Conservation (phyloP, 2,329 filamentous ascomycete genomes). For the Arachnomyces sp. region DNA sequence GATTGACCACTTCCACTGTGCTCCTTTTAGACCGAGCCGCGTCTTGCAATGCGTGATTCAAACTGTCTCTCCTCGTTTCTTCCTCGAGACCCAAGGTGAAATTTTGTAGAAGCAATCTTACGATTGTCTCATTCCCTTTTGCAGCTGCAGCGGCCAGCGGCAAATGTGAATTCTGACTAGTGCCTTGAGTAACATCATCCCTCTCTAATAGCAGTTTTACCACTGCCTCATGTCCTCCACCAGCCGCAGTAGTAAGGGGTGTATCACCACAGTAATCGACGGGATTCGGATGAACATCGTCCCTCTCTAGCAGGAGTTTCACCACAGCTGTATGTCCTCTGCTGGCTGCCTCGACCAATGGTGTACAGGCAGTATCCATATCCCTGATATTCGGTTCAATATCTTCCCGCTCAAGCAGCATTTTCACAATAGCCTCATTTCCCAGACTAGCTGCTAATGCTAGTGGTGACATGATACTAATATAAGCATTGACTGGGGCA, state of each 20-base stretch:
- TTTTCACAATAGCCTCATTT: constrained; percentile 5
- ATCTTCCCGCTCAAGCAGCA: constrained; percentile 5
- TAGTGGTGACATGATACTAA: constrained; percentile 1
- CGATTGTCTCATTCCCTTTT: too few relatives aligned
- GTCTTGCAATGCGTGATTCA: too few relatives aligned
- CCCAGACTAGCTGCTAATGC: constrained; percentile 1
- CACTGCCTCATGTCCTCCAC: not conserved
- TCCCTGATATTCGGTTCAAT: constrained; percentile 3
- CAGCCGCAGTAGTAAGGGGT: not conserved
- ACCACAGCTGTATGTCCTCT: constrained; percentile 6
- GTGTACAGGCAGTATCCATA: not conserved
- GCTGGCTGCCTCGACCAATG: constrained; percentile 1
- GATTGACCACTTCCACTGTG: too few relatives aligned
- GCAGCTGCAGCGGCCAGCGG: too few relatives aligned
- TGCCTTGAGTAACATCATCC: too few relatives aligned
- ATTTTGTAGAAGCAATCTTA: too few relatives aligned
- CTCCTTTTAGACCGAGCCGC: too few relatives aligned
- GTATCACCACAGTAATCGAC: not conserved
- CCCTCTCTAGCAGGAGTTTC: constrained; percentile 5
- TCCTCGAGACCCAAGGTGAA: too few relatives aligned
- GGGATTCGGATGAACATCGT: constrained; percentile 2
- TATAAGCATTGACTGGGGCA: too few relatives aligned
- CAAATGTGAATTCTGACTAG: too few relatives aligned
- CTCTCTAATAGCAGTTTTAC: not conserved
- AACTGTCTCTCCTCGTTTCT: too few relatives aligned